phyloP scores from a whole-genome alignment of 371 early-diverging fungal species.

The Chytridium lagenaria region DNA sequence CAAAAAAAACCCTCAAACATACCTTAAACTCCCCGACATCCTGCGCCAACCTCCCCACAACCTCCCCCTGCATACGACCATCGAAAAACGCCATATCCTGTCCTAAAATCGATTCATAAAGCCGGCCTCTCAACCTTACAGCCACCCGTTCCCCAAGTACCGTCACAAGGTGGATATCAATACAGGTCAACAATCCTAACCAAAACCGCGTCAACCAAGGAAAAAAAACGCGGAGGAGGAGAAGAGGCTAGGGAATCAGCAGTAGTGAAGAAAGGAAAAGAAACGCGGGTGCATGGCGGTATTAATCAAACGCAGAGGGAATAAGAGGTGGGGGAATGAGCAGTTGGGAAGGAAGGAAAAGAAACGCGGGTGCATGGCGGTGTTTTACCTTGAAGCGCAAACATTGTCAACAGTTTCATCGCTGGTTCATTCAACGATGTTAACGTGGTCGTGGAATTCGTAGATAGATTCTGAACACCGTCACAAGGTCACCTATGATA shows the following conservation, averaged over 20 bases:
- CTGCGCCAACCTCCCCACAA: conserved; percentile 68
- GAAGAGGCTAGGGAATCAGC: too few species aligned
- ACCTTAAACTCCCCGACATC: conserved; percentile 76
- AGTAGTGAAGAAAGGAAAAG: too few species aligned
- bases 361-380: too few species aligned
- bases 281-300: too few species aligned
- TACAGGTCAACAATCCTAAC: conserved; percentile 63
- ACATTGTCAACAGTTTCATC: conserved; percentile 26
- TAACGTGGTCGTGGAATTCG: neutral
- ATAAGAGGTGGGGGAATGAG: too few species aligned
- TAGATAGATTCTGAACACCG: conserved; percentile 56
- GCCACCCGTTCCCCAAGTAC: conserved; percentile 75
- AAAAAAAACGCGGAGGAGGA: neutral
- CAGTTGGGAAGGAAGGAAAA: neutral
- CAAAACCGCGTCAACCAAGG: neutral
- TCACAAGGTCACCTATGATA: conserved; percentile 77
- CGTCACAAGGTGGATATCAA: conserved; percentile 75
- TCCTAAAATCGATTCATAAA: conserved; percentile 64
- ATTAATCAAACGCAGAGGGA: too few species aligned
- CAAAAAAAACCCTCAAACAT: conserved; percentile 7
- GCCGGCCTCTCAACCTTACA: conserved; percentile 59
- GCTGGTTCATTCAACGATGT: conserved; percentile 32
- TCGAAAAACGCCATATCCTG: conserved; percentile 81
- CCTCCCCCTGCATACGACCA: conserved; percentile 65
- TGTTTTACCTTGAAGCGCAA: conserved; percentile 34